Evolutionary conservation across 345 rosid species (phyloP).

Genomic region (Anacardium occidentale): DNA sequence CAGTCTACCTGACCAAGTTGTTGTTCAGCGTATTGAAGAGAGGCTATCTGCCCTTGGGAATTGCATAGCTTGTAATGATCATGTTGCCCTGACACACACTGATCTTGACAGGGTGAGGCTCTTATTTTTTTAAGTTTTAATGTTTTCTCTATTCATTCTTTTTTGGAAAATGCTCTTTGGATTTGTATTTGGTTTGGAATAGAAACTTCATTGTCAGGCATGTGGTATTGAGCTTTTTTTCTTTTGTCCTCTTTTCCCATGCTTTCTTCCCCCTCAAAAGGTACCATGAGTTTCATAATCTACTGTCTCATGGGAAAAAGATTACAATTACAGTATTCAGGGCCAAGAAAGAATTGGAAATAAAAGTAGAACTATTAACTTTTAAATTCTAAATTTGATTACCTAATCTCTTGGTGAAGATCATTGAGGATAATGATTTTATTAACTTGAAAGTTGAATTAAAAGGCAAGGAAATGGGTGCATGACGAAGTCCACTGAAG

Average conservation of each 20-base stretch:
- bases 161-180: background rate
- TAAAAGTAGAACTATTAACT: background rate
- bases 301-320: background rate
- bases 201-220: background rate
- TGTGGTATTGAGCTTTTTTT: background rate
- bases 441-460: background rate
- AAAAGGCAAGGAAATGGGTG: background rate
- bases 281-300: background rate
- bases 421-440: background rate
- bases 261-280: background rate
- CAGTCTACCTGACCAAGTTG: constrained; percentile 86
- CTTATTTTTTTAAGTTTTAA: background rate
- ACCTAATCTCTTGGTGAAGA: background rate
- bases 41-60: constrained; percentile 92
- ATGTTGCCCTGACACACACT: constrained; percentile 91
- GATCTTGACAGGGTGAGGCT: constrained; percentile 70
- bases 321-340: background rate
- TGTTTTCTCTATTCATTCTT: background rate
- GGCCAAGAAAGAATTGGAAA: background rate
- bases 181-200: background rate
- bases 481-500: background rate
- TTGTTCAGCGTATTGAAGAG: constrained; percentile 90
- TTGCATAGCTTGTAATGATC: constrained; percentile 93
- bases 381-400: background rate
- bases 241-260: background rate